phyloP scores from a whole-genome alignment of 23 red algal genomes.

The Cyanidium caldarium region DNA sequence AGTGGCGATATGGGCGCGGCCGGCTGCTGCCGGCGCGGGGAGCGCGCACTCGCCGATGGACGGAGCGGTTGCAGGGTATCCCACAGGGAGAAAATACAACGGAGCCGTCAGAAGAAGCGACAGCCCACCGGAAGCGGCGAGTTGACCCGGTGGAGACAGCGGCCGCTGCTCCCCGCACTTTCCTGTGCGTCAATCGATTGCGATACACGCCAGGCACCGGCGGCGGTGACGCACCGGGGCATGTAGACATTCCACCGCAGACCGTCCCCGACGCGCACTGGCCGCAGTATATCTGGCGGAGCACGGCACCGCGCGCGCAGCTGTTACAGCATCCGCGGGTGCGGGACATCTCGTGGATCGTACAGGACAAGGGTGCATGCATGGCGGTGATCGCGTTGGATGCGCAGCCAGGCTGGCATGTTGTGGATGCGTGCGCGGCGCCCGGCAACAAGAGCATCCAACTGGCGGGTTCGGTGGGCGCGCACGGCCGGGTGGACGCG shows the following conservation, averaged over 20 bases:
- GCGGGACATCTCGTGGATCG: background rate
- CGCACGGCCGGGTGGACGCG: background rate
- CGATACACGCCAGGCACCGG: no score
- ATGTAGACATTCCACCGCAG: background rate
- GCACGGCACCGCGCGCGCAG: background rate
- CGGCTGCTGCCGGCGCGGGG: background rate
- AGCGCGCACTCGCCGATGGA: background rate
- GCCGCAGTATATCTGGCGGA: background rate
- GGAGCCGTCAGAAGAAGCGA: no score
- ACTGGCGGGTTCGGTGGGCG: background rate
- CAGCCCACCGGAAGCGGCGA: no score
- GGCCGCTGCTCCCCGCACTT: background rate
- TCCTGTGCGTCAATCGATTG: no score
- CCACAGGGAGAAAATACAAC: no score
- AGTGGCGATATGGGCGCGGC: background rate
- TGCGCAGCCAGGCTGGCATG: background rate
- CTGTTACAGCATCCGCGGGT: background rate
- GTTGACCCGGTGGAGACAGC: no score
- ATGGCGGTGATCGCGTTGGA: background rate
- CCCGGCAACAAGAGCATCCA: slow-evolving; percentile 19
- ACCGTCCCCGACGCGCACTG: background rate
- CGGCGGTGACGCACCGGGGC: background rate
- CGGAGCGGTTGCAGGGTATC: background rate
- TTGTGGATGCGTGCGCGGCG: slow-evolving; percentile 17
- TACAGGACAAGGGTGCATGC: slow-evolving; percentile 5